Percentiles rank a stretch among this genome's conserved stretches.
Conservation (phyloP, 148 eudicot genomes). For the Vaccinium vitisidaea region DNA sequence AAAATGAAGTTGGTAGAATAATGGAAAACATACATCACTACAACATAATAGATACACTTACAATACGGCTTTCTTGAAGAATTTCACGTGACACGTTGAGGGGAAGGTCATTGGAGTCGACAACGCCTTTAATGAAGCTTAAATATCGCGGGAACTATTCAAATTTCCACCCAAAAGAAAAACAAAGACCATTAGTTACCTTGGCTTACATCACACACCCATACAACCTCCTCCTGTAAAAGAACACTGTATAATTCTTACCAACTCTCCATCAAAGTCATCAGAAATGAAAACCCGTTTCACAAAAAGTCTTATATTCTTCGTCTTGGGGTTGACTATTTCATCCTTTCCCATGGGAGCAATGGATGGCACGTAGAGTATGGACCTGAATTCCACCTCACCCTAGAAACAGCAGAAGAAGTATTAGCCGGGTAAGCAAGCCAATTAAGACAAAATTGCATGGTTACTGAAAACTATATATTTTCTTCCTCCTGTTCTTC, state of each 20-base stretch:
- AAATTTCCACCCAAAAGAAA: conserved; percentile 6
- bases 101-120: conserved; percentile 95
- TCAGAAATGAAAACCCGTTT: conserved; percentile 98
- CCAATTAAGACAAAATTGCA: not conserved
- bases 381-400: conserved; percentile 91
- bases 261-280: conserved; percentile 98
- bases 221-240: not conserved
- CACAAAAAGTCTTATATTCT: conserved; percentile 88
- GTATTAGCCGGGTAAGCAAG: not conserved
- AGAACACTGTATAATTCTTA: conserved; percentile 22
- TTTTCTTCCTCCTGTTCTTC: not conserved
- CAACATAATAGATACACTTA: conserved; percentile 35
- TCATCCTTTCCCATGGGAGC: conserved; percentile 85
- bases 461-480: not conserved
- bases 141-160: conserved; percentile 84
- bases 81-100: conserved; percentile 97
- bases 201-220: not conserved
- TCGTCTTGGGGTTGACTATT: conserved; percentile 69
- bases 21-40: not conserved
- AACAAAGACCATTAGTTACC: conserved; percentile 5
- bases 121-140: conserved; percentile 93
- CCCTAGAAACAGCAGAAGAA: conserved; percentile 49
- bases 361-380: conserved; percentile 76
- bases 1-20: not conserved
- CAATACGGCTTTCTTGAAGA: conserved; percentile 96